Conservation (phyloP, 2,329 filamentous ascomycete genomes). For the Penicillium sp. region DNA sequence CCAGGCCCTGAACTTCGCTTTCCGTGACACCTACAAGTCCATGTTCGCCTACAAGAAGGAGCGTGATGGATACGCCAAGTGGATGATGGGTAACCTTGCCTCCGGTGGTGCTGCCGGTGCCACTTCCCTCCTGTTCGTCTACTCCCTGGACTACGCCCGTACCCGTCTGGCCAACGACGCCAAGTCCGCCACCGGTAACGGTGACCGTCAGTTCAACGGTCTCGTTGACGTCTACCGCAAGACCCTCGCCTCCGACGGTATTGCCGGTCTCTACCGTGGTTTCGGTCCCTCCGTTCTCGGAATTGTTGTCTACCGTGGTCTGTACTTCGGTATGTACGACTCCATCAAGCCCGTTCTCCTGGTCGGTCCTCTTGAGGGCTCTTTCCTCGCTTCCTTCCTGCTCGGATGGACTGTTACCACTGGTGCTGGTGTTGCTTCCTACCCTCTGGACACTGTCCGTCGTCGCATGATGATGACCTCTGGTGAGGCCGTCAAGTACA, state of each 20-base stretch:
- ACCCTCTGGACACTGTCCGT: constrained; percentile 99
- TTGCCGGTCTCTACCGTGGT: constrained; percentile 99
- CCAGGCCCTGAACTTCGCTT: constrained; percentile 99
- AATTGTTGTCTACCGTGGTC: constrained; percentile 99
- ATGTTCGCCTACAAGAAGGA: constrained; percentile 99
- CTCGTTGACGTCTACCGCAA: constrained; percentile 99
- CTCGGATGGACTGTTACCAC: constrained; percentile 99
- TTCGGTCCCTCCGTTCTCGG: constrained; percentile 99
- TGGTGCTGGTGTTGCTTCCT: constrained; percentile 99
- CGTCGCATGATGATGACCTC: constrained; percentile 99
- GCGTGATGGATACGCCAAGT: constrained; percentile 94
- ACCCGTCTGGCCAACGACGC: constrained; percentile 99
- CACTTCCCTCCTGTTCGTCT: constrained; percentile 99
- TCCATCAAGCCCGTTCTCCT: constrained; percentile 99
- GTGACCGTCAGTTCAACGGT: constrained; percentile 99
- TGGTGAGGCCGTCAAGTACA: constrained; percentile 98
- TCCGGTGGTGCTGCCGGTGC: constrained; percentile 99
- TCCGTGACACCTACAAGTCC: constrained; percentile 99
- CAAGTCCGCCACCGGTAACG: constrained; percentile 93
- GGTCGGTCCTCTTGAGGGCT: constrained; percentile 85
- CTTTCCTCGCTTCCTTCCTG: constrained; percentile 98
- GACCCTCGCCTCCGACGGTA: constrained; percentile 97
- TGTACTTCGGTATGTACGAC: constrained; percentile 99
- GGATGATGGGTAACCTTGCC: constrained; percentile 99
- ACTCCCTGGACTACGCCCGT: constrained; percentile 99